A percentile compares a stretch with the other conserved stretches of the same genome.
These are phyloP conservation scores for Fusarium sp. DNA, from an alignment of 2,329 filamentous ascomycete species.

Conservation along the genomic window DNA sequence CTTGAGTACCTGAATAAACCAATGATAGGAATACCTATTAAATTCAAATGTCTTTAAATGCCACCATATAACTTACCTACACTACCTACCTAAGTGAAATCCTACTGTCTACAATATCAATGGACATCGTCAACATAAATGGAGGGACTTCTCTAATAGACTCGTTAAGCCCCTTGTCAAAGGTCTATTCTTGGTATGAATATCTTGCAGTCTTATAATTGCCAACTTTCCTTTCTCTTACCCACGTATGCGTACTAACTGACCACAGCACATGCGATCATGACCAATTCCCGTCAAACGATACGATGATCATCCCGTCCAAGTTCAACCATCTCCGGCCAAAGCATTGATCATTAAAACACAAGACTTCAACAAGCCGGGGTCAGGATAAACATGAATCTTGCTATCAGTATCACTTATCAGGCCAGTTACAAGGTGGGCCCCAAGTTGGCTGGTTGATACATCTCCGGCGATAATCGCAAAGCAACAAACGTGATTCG, in stretches of 20 bases:
- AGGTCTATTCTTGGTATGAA: neutral
- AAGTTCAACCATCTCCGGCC: slow-evolving; percentile 16
- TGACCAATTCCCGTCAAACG: neutral
- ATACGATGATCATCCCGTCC: slow-evolving; percentile 7
- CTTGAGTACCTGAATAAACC: too few relatives aligned
- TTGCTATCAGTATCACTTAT: slow-evolving; percentile 35
- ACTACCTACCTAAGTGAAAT: neutral
- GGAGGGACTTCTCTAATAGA: neutral
- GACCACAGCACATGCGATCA: neutral
- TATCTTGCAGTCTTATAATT: neutral
- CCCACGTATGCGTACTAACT: too few relatives aligned
- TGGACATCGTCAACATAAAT: neutral
- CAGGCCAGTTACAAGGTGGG: slow-evolving; percentile 30
- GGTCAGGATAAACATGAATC: neutral
- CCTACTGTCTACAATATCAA: neutral
- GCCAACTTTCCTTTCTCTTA: neutral
- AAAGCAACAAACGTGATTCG: slow-evolving; percentile 45
- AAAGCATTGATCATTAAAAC: slow-evolving; percentile 1
- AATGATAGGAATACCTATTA: neutral
- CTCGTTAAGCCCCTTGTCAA: neutral
- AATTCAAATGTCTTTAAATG: neutral
- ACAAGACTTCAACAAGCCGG: slow-evolving; percentile 13
- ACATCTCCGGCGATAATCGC: slow-evolving; percentile 43
- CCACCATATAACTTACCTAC: neutral
- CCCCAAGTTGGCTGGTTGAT: slow-evolving; percentile 30